Evolutionary conservation across 2,329 filamentous ascomycete genomes (phyloP), one percentile per base, ranked within the genome.

Genomic region (Nemania sp.): DNA sequence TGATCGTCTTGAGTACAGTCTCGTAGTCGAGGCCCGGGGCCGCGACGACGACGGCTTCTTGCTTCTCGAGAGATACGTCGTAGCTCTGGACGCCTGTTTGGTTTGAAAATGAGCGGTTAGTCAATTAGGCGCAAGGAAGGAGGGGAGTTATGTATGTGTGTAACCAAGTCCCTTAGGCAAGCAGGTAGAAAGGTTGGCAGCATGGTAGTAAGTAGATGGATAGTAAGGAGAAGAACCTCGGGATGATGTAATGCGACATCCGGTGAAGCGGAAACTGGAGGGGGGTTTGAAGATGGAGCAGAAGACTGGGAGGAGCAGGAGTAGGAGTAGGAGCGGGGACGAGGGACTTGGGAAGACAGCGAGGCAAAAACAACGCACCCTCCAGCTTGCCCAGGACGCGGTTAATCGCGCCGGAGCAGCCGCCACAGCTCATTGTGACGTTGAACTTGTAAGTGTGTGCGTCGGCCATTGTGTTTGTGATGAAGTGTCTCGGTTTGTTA

Each of bases 391-490:
- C 95, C 72, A 99, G 89, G 53, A 98, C 94, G 60, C 94, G 89
- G 82, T 97, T 92, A 52, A 99, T 87, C 73, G 96, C 96, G 77
- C 94, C 94, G 53, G 94, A 98, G 90, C 96, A 99, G 80, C 96
- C 96, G 79, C 93, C 89, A 84, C 96, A 99, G 86, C 86, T 92
- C 96, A 99, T 99, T 82, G 85, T 87, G 81, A 98, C 89, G 82
- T 94, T 90, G 87, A 98, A 98, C 82, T 96, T 93, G 91, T 98
- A 98, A 74, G 89, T 93, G 86, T 97, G 93, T 75, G 93, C 90
- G 73, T 91, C 89, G 68, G 90, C 84, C 92, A 94, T 94, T 76
- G 73, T 47, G 57, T 41, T 20, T 53, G 29, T 43, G 15, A 77
- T 61, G 47, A 55, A 52, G 27, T 59, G 29, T 60, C n/a, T n/a